Base-by-base conservation (phyloP, 2,329 filamentous ascomycete species). In the Penicillium freii region DNA sequence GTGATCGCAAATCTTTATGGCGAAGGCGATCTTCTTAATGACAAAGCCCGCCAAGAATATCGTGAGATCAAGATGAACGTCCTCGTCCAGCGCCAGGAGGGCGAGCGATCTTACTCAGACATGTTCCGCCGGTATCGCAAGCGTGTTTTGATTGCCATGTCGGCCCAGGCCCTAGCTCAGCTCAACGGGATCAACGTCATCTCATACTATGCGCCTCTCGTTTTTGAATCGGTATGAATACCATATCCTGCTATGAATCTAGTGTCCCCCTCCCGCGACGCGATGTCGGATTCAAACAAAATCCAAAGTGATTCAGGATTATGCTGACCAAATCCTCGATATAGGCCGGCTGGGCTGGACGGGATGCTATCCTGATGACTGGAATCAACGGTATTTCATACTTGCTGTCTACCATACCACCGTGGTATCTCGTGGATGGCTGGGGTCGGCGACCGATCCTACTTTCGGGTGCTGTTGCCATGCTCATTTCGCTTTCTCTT, bases 161-260 rank as follows among this genome's bases (percentile, higher is more conserved):
- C 93, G 34, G 94, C 94, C 4, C 94, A 97, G 76, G 92, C 88
- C 6, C 85, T 99, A 63, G 94, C 94, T 29, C 94, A 99, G 77
- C 85, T 99, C 53, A 97, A 97, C 78, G 94, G 94, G 64, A 99
- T 99, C 80, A 99, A 99, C 77, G 94, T 99, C 72, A 99, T 99
- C 62, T 97, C 93, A 1, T 99, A 97, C 81, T 99, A 99, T 72
- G 94, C 94, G 1, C 94, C 94, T 0, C 86, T 95, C 55, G 93
- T 97, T 17, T 97, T 99, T 69, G 92, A 97, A 76, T 92, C 92
- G 58, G 51, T 54, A 54, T 27, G 55, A 38, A 19, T 44, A 11
- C n/a, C 38, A 38, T 15, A 50, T 8, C n/a, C 45, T 33, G 11
- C 9, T 38, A 27, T 27, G 21, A 39, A 17, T 15, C 38, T 11